Evolutionary conservation across 2,329 filamentous ascomycete species (phyloP).

Genomic region (Raffaelea deltoideospora): DNA sequence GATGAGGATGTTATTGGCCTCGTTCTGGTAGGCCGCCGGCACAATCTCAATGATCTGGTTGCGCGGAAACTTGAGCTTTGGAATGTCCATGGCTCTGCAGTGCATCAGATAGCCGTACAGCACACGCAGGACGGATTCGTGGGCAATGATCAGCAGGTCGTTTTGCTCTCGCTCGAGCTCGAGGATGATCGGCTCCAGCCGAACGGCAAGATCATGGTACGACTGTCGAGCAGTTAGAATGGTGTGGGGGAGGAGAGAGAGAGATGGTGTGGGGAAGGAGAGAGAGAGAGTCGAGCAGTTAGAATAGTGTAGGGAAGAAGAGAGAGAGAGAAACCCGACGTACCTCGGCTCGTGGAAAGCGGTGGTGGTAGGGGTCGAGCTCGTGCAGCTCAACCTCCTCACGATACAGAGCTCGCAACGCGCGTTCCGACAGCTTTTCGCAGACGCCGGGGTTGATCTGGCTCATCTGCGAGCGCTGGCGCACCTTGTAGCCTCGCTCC

Average conservation of each 20-base stretch:
- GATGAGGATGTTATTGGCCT: slow-evolving; percentile 81
- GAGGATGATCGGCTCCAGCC: slow-evolving; percentile 91
- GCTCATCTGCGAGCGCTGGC: slow-evolving; percentile 90
- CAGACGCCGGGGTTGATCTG: slow-evolving; percentile 94
- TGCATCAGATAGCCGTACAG: slow-evolving; percentile 98
- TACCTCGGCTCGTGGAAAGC: slow-evolving; percentile 88
- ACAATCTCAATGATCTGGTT: slow-evolving; percentile 99
- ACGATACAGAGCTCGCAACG: slow-evolving; percentile 68
- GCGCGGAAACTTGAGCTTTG: slow-evolving; percentile 80
- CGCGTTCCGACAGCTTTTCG: slow-evolving; percentile 76
- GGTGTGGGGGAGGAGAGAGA: neutral
- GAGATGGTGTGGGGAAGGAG: too few relatives aligned
- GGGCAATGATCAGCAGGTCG: slow-evolving; percentile 93
- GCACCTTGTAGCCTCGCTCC: slow-evolving; percentile 66
- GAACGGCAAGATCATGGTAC: slow-evolving; percentile 96
- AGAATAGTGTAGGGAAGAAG: neutral
- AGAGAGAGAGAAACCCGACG: slow-evolving; percentile 6
- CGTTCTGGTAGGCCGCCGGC: slow-evolving; percentile 92
- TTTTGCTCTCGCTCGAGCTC: slow-evolving; percentile 95
- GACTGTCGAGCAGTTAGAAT: slow-evolving; percentile 39
- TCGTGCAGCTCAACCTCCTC: slow-evolving; percentile 90
- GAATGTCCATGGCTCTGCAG: slow-evolving; percentile 89
- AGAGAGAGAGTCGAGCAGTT: slow-evolving; percentile 45
- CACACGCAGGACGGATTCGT: slow-evolving; percentile 93
- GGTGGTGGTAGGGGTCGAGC: slow-evolving; percentile 87